Conservation (phyloP, 257 asterid species). For the Catharanthus roseus region DNA sequence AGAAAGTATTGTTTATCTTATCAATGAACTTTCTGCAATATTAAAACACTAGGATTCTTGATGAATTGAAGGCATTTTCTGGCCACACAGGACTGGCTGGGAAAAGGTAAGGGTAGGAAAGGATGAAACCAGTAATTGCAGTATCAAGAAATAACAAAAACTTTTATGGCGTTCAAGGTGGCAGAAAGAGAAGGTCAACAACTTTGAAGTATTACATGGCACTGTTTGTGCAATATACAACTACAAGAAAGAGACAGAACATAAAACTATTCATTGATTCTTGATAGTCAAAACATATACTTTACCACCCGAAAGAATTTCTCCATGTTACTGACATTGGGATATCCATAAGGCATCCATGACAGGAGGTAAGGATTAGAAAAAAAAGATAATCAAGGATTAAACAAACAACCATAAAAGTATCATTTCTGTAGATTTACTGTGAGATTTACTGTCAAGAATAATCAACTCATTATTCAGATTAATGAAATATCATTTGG, state of each 20-base stretch:
- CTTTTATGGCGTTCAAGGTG: neutral
- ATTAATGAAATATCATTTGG: neutral
- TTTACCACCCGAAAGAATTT: neutral
- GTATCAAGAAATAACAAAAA: neutral
- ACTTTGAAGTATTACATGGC: neutral
- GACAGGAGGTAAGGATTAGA: neutral
- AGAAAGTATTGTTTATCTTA: neutral
- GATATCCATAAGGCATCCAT: neutral
- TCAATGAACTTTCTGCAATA: neutral
- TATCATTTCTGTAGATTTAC: neutral
- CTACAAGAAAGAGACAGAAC: neutral
- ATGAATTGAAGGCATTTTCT: neutral
- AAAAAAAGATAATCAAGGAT: neutral
- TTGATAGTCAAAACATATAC: neutral
- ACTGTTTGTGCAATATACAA: neutral
- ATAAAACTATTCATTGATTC: no score
- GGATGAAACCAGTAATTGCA: neutral
- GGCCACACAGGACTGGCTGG: neutral
- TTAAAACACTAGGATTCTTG: neutral
- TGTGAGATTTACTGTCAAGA: neutral
- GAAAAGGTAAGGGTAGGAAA: neutral
- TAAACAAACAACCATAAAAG: neutral
- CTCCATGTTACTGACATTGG: neutral
- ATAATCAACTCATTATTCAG: neutral
- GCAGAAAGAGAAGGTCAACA: conserved; percentile 2